These are phyloP conservation scores for Aspergillus pseudoglaucus DNA, from an alignment of 2,329 filamentous ascomycete species.

Conservation along the genomic window DNA sequence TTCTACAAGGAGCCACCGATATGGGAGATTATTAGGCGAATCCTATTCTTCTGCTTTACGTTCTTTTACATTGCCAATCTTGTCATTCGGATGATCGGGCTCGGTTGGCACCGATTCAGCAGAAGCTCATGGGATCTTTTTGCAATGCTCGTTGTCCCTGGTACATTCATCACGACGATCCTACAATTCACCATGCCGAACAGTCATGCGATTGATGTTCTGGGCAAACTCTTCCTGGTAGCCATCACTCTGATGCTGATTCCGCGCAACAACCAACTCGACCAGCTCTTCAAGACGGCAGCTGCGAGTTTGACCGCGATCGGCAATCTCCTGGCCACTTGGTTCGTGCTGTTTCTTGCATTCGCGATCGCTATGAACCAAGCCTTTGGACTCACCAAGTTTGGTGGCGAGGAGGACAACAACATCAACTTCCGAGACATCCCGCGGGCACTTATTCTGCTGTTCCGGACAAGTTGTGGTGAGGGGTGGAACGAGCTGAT, in stretches of 20 bases:
- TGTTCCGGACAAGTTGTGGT: constrained; percentile 88
- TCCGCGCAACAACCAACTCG: constrained; percentile 90
- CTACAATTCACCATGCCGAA: constrained; percentile 59
- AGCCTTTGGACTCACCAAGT: constrained; percentile 88
- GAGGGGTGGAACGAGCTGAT: constrained; percentile 97
- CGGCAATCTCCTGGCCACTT: constrained; percentile 85
- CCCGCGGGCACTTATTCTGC: constrained; percentile 83
- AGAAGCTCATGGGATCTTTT: constrained; percentile 95
- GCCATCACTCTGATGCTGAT: constrained; percentile 85
- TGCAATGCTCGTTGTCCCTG: constrained; percentile 70
- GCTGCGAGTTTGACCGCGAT: constrained; percentile 89
- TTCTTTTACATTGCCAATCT: constrained; percentile 79
- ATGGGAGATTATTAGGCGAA: constrained; percentile 64
- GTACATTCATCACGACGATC: constrained; percentile 75
- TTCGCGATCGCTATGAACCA: constrained; percentile 96
- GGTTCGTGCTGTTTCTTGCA: constrained; percentile 93
- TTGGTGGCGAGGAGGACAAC: constrained; percentile 63
- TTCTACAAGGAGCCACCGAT: constrained; percentile 66
- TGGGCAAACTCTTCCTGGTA: constrained; percentile 93
- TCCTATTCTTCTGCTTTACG: constrained; percentile 73
- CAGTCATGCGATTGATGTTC: constrained; percentile 60
- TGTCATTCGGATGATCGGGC: constrained; percentile 72
- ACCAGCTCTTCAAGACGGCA: constrained; percentile 97
- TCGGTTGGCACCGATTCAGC: constrained; percentile 87
- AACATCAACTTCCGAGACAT: constrained; percentile 92